These are phyloP conservation scores for Jaapia argillacea DNA, from an alignment of 768 basidiomycete species.

Conservation along the genomic window DNA sequence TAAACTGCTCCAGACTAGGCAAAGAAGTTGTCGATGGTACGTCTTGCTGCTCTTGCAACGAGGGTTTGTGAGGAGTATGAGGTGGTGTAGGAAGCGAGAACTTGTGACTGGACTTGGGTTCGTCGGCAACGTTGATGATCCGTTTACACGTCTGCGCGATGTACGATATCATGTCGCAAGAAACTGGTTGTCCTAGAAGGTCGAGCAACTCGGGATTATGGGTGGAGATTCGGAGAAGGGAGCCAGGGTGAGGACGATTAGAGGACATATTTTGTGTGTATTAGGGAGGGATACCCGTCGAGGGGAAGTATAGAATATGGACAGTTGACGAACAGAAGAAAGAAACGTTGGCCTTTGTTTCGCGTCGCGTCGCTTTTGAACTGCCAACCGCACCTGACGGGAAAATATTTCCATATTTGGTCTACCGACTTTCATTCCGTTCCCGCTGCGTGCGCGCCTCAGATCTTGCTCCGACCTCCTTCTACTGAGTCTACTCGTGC, in stretches of 20 bases:
- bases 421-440: too few species aligned
- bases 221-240: constrained; percentile 62
- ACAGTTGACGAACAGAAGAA: constrained; percentile 12
- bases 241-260: constrained; percentile 57
- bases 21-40: constrained; percentile 21
- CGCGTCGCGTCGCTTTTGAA: too few species aligned
- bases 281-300: constrained; percentile 23
- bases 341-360: constrained; percentile 8
- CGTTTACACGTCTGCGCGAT: constrained; percentile 71
- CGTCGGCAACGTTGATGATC: constrained; percentile 64
- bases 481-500: too few species aligned
- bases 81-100: constrained; percentile 55
- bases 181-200: constrained; percentile 70
- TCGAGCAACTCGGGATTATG: constrained; percentile 79
- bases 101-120: constrained; percentile 23
- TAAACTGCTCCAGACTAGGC: constrained; percentile 76
- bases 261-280: constrained; percentile 24
- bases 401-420: too few species aligned
- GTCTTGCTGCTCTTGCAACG: constrained; percentile 22
- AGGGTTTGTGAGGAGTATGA: constrained; percentile 44
- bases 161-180: constrained; percentile 78
- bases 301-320: constrained; percentile 16
- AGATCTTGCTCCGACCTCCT: too few species aligned
- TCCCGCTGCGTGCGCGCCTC: too few species aligned
- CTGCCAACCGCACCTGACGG: too few species aligned